Evolutionary conservation across 441 rosid species (phyloP).

Genomic region (Erodium texanum): DNA sequence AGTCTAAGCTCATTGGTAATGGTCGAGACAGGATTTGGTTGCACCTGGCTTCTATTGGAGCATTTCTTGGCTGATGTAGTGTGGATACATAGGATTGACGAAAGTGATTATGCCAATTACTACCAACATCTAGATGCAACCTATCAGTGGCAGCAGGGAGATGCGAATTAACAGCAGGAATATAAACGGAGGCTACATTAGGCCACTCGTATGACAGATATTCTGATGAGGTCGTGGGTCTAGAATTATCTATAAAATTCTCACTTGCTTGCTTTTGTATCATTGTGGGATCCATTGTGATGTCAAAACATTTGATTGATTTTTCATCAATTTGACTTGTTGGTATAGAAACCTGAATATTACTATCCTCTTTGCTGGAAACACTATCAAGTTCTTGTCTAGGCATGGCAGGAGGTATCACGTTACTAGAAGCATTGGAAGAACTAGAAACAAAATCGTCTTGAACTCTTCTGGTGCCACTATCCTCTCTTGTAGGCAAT

Average conservation of each 20-base stretch:
- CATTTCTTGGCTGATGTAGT: constrained; percentile 66
- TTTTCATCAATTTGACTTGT: constrained; percentile 29
- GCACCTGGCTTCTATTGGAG: constrained; percentile 60
- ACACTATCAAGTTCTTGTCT: constrained; percentile 22
- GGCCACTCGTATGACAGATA: constrained; percentile 85
- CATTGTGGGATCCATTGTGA: constrained; percentile 31
- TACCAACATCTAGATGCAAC: constrained; percentile 92
- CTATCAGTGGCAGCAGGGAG: constrained; percentile 87
- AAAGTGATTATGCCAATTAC: constrained; percentile 65
- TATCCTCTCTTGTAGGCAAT: constrained; percentile 30
- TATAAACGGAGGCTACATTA: constrained; percentile 60
- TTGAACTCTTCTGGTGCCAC: constrained; percentile 24
- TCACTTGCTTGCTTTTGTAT: constrained; percentile 31
- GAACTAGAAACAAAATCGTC: constrained; percentile 29
- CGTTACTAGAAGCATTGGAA: constrained; percentile 18
- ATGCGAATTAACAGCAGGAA: constrained; percentile 64
- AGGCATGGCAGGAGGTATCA: constrained; percentile 22
- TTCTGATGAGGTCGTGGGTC: constrained; percentile 37
- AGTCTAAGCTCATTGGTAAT: constrained; percentile 82
- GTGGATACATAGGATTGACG: constrained; percentile 70
- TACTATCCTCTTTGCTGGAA: constrained; percentile 27
- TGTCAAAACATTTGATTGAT: constrained; percentile 24
- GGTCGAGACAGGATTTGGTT: constrained; percentile 59
- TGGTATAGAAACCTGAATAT: constrained; percentile 24
- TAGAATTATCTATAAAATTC: constrained; percentile 30